Conservation (phyloP, 1,284 basidiomycete genomes). For the Trichosporon sp. region DNA sequence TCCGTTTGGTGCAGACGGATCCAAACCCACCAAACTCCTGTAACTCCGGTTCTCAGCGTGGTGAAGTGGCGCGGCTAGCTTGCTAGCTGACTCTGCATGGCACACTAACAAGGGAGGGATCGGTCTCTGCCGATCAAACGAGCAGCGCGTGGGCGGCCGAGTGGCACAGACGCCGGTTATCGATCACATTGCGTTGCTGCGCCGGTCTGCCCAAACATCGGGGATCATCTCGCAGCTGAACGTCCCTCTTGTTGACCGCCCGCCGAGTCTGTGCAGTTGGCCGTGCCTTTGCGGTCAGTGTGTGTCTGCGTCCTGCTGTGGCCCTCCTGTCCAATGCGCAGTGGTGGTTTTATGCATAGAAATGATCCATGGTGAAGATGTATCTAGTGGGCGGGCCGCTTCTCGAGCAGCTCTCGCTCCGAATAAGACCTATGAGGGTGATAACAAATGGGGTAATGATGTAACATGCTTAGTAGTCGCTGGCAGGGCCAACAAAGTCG, state of each 20-base stretch:
- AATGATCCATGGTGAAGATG: conserved; percentile 5
- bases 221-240: no score
- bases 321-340: conserved; percentile 1
- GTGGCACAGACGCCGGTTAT: neutral
- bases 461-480: conserved; percentile 22
- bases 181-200: neutral
- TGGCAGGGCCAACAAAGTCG: conserved; percentile 64
- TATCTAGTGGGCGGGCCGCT: conserved; percentile 8
- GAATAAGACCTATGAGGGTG: neutral
- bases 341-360: conserved; percentile 13
- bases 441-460: neutral
- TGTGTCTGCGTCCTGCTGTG: neutral
- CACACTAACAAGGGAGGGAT: neutral
- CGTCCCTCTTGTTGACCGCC: no score
- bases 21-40: neutral
- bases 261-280: neutral
- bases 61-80: neutral
- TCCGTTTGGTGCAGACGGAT: conserved; percentile 1
- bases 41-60: neutral
- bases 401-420: neutral
- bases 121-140: neutral
- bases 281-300: neutral
- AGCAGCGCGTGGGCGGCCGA: neutral
- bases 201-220: no score
- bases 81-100: neutral